phyloP scores from a whole-genome alignment of 805 yeast species.

The Blastobotrys peoriensis region DNA sequence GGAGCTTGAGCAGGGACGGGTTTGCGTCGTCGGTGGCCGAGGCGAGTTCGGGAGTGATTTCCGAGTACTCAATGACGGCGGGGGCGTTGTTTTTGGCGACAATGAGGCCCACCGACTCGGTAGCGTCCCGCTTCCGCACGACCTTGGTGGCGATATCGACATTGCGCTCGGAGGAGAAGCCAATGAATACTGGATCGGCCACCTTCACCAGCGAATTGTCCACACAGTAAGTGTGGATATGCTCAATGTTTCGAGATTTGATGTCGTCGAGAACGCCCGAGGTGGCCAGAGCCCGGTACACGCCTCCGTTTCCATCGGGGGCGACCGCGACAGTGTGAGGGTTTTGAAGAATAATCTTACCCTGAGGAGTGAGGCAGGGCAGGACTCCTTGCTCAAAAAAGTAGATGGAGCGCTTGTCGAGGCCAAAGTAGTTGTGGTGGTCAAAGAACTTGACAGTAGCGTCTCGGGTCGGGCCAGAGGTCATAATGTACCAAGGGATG shows the following conservation, averaged over 20 bases:
- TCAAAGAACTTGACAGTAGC: constrained; percentile 69
- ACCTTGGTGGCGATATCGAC: constrained; percentile 87
- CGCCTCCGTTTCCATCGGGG: constrained; percentile 98
- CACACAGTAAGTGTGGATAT: constrained; percentile 94
- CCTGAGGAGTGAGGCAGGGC: constrained; percentile 76
- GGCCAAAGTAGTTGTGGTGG: constrained; percentile 64
- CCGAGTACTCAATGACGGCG: constrained; percentile 92
- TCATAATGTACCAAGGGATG: constrained; percentile 90
- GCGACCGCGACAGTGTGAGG: constrained; percentile 61
- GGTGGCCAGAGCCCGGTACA: constrained; percentile 72
- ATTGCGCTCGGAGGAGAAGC: constrained; percentile 64
- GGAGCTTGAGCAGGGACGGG: constrained; percentile 50
- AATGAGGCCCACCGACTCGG: constrained; percentile 87
- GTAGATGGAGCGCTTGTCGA: constrained; percentile 49
- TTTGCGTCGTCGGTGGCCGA: constrained; percentile 50
- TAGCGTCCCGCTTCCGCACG: constrained; percentile 84
- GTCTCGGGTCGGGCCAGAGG: constrained; percentile 77
- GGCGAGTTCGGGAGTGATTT: constrained; percentile 70
- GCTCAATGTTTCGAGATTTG: constrained; percentile 61
- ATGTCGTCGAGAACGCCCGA: constrained; percentile 67
- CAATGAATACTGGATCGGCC: constrained; percentile 87
- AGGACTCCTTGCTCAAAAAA: constrained; percentile 94
- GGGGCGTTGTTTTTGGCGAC: constrained; percentile 58
- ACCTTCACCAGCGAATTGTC: constrained; percentile 88
- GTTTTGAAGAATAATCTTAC: constrained; percentile 63